Evolutionary conservation across 768 basidiomycete genomes (phyloP), one percentile per base, ranked within the genome.

Genomic region (Mycena rebaudengoi): DNA sequence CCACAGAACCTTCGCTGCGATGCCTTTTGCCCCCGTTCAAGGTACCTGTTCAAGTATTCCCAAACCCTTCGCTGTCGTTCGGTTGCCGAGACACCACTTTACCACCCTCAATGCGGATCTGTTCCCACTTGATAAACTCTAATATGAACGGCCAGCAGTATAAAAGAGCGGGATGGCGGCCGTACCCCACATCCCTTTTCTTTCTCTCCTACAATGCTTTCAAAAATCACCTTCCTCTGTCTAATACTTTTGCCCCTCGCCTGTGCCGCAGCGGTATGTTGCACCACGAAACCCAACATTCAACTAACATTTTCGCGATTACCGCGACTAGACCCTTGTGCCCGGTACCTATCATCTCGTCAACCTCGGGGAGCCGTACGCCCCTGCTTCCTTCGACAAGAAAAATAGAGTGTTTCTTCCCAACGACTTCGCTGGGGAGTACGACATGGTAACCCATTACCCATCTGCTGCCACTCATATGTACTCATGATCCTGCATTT

Each of bases 311-410:
- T 16, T 2, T 28, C 21, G 13, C 44, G 25, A 40, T 56, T 4
- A 4, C 8, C 26, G 23, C 21, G 32, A 21, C 16, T 44, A 65
- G 64, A 65, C 58, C 21, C 44, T 65, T 40, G 45, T 44, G 29
- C 46, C 64, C 11, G 64, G 64, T 23, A 41, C 51, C 26, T 65
- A 65, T 35, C 46, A 60, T 33, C 26, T 65, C 39, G 64, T 65
- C 40, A 65, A 65, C 37, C 53, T 65, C 8, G 64, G 52, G 18
- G 29, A 60, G 14, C 64, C 64, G 11, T 65, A 65, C 41, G 64
- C 58, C 5, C 58, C 64, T 10, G 64, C 64, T 16, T 60, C 58
- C 23, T 60, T 60, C 29, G 35, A 65, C 35, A 41, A 10, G 26
- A 44, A 60, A 26, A 65, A 65, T 35, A 25, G 64, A n/a, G 64